Percentiles rank a stretch among this genome's conserved stretches.
Evolutionary conservation across 257 asterid species (phyloP).

Genomic region (Orobanche coerulescens): DNA sequence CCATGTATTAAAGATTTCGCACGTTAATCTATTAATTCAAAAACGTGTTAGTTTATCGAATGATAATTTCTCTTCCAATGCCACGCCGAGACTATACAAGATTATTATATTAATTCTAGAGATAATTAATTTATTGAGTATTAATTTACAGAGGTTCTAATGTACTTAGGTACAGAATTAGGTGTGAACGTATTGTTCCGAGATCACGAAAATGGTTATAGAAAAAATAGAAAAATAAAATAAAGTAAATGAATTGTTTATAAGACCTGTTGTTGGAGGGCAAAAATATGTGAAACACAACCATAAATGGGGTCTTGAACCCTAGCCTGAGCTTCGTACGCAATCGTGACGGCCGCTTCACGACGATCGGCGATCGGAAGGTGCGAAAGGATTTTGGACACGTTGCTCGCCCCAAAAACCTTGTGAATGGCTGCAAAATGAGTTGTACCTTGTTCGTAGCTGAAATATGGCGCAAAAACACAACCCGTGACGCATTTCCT

Average conservation of each 20-base stretch:
- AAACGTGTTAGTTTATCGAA: too few relatives aligned
- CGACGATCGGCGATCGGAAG: constrained; percentile 49
- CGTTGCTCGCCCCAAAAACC: constrained; percentile 57
- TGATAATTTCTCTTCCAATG: too few relatives aligned
- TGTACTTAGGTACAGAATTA: too few relatives aligned
- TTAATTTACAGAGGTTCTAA: too few relatives aligned
- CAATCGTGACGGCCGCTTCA: constrained; percentile 59
- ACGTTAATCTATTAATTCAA: too few relatives aligned
- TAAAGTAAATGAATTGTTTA: background rate
- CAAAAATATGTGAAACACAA: constrained; percentile 63
- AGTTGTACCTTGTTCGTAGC: constrained; percentile 61
- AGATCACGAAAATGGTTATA: too few relatives aligned
- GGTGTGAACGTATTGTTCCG: too few relatives aligned
- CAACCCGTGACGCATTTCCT: constrained; percentile 58
- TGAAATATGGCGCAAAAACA: constrained; percentile 62
- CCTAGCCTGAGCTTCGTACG: constrained; percentile 74
- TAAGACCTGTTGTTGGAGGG: constrained; percentile 64
- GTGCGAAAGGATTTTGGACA: constrained; percentile 47
- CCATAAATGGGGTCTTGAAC: constrained; percentile 76
- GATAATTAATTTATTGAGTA: too few relatives aligned
- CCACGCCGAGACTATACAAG: too few relatives aligned
- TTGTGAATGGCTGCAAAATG: constrained; percentile 54
- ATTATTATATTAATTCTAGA: too few relatives aligned
- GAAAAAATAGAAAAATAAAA: background rate
- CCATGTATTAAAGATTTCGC: too few relatives aligned